A percentile compares a stretch with the other conserved stretches of the same genome.
These are phyloP conservation scores for Neobulgaria alba DNA, from an alignment of 2,329 filamentous ascomycete genomes.

Conservation along the genomic window DNA sequence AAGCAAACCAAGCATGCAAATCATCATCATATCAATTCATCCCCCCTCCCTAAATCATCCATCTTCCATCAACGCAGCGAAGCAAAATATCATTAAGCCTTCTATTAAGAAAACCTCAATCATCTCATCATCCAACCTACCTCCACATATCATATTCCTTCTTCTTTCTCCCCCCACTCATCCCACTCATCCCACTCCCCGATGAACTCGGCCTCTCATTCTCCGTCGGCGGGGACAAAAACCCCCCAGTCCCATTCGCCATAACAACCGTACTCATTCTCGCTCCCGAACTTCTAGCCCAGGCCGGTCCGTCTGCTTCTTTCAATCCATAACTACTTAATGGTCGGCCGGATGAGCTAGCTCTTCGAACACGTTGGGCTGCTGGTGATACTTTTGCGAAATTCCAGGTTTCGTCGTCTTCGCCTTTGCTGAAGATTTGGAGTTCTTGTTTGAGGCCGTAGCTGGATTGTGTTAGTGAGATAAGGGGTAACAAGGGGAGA, in stretches of 20 bases:
- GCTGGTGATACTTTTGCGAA: constrained; percentile 51
- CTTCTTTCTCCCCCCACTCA: constrained; percentile 17
- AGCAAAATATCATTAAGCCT: too few species aligned
- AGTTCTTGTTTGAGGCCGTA: constrained; percentile 45
- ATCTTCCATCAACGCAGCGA: too few species aligned
- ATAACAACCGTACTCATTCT: constrained; percentile 56
- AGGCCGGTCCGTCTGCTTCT: constrained; percentile 32
- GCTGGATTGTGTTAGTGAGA: constrained; percentile 1
- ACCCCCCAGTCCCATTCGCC: constrained; percentile 55
- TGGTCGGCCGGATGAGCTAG: constrained; percentile 32
- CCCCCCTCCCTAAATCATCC: too few species aligned
- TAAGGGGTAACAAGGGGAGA: neutral
- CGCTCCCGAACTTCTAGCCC: constrained; percentile 42
- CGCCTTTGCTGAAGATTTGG: constrained; percentile 57
- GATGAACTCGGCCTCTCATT: constrained; percentile 23
- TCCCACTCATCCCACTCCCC: constrained; percentile 18
- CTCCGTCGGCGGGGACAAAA: constrained; percentile 52
- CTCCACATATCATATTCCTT: constrained; percentile 25
- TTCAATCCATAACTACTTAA: constrained; percentile 35
- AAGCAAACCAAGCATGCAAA: too few species aligned
- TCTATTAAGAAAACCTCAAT: too few species aligned
- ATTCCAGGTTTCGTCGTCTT: constrained; percentile 60
- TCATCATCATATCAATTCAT: too few species aligned
- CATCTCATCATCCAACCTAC: too few species aligned
- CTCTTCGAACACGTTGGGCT: constrained; percentile 26